Evolutionary conservation across 805 yeast genomes (phyloP).

Genomic region (Candida ipomoeae): DNA sequence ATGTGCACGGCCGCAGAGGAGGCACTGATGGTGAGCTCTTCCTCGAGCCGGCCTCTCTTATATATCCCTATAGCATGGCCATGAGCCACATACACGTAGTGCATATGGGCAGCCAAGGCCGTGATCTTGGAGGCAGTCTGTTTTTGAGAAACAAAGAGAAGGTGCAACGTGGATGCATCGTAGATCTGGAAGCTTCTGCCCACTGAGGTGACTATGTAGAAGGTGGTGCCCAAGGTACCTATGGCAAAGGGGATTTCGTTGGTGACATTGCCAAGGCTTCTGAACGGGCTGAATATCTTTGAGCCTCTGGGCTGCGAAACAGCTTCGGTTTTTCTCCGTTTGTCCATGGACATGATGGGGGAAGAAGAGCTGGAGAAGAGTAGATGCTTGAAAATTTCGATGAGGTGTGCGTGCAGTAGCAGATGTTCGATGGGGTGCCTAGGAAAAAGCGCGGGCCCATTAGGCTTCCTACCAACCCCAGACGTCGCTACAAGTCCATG

Average conservation of each 20-base stretch:
- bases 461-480: neutral
- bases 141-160: slow-evolving; percentile 78
- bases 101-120: slow-evolving; percentile 74
- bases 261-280: slow-evolving; percentile 86
- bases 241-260: slow-evolving; percentile 81
- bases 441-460: slow-evolving; percentile 4
- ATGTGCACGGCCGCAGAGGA: slow-evolving; percentile 32
- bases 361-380: neutral
- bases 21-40: slow-evolving; percentile 12
- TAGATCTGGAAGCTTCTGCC: slow-evolving; percentile 89
- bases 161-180: slow-evolving; percentile 81
- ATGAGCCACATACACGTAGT: slow-evolving; percentile 74
- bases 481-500: slow-evolving; percentile 4
- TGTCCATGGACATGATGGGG: slow-evolving; percentile 20
- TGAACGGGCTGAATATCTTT: slow-evolving; percentile 73
- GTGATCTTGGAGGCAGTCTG: slow-evolving; percentile 71
- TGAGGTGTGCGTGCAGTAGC: slow-evolving; percentile 11
- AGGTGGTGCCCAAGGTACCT: slow-evolving; percentile 84
- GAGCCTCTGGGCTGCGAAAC: slow-evolving; percentile 21
- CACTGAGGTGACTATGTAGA: slow-evolving; percentile 83
- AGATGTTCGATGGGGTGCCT: neutral
- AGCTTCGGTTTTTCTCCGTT: slow-evolving; percentile 28
- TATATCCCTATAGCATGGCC: slow-evolving; percentile 70
- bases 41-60: slow-evolving; percentile 71
- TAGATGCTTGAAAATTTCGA: slow-evolving; percentile 7